phyloP scores from a whole-genome alignment of 1,139 yeast genomes.

The Wickerhamomyces sp. region DNA sequence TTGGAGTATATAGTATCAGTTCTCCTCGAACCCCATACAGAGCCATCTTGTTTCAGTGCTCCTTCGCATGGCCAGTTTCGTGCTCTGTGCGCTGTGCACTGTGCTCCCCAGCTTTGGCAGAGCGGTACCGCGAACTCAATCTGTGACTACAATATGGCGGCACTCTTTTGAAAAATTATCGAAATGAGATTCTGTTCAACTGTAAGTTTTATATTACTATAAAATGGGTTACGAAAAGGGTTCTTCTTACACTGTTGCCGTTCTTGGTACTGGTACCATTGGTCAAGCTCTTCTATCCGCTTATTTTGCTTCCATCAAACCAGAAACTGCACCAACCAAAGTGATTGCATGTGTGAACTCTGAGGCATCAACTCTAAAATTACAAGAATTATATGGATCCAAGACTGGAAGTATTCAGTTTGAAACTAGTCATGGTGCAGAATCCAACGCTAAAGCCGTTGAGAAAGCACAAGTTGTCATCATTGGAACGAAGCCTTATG shows the following conservation, averaged over 20 bases:
- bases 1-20: too few relatives aligned
- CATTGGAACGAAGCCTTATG: constrained; percentile 82
- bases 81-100: too few relatives aligned
- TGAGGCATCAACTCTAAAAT: constrained; percentile 42
- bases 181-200: too few relatives aligned
- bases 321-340: constrained; percentile 48
- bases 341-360: constrained; percentile 75
- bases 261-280: constrained; percentile 93
- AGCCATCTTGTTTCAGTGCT: too few relatives aligned
- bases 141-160: too few relatives aligned
- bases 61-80: too few relatives aligned
- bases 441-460: constrained; percentile 52
- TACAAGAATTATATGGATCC: constrained; percentile 37
- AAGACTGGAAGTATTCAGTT: constrained; percentile 39
- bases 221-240: constrained; percentile 10
- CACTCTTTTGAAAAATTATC: too few relatives aligned
- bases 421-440: constrained; percentile 47
- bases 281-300: constrained; percentile 94
- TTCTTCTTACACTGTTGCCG: constrained; percentile 51
- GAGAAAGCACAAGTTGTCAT: constrained; percentile 62
- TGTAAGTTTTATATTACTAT: too few relatives aligned
- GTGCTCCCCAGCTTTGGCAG: too few relatives aligned
- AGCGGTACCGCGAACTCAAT: too few relatives aligned
- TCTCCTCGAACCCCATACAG: too few relatives aligned
- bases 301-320: constrained; percentile 44